A percentile compares a stretch with the other conserved stretches of the same genome.
Conservation (phyloP, 2,329 filamentous ascomycete genomes). For the Ophidiomyces ophidiicola region DNA sequence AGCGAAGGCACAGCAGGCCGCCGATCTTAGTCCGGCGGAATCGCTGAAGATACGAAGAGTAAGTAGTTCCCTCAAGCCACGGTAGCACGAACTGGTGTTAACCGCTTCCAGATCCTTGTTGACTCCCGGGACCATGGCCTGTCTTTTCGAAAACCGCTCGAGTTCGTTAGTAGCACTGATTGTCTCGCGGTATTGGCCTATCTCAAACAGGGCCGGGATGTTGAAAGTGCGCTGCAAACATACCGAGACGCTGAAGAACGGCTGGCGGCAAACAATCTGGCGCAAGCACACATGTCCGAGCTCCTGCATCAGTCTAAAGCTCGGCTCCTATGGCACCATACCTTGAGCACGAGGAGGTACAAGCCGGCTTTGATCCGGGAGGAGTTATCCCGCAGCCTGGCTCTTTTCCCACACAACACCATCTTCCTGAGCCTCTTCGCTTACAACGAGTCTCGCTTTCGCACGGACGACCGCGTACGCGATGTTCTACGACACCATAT, state of each 20-base stretch:
- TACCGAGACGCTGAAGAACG: constrained; percentile 35
- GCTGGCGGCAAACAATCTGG: constrained; percentile 30
- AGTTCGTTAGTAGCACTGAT: constrained; percentile 48
- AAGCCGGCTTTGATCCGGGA: constrained; percentile 54
- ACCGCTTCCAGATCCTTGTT: constrained; percentile 43
- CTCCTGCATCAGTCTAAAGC: constrained; percentile 56
- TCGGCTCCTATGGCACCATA: constrained; percentile 54
- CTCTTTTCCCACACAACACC: constrained; percentile 60
- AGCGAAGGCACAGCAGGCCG: constrained; percentile 11
- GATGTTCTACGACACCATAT: constrained; percentile 42
- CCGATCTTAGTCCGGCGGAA: constrained; percentile 23
- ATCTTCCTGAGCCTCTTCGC: constrained; percentile 60
- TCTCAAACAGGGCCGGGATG: constrained; percentile 35
- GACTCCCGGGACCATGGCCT: constrained; percentile 46
- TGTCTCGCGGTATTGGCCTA: constrained; percentile 57
- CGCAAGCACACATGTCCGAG: constrained; percentile 39
- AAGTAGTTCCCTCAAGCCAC: constrained; percentile 18
- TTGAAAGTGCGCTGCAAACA: constrained; percentile 28
- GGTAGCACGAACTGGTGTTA: constrained; percentile 31
- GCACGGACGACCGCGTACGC: constrained; percentile 66
- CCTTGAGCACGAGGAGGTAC: constrained; percentile 50
- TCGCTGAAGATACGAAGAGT: constrained; percentile 31
- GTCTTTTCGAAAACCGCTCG: constrained; percentile 36
- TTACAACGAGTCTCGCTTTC: constrained; percentile 60
- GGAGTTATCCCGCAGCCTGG: constrained; percentile 49